phyloP scores from a whole-genome alignment of 2,329 filamentous ascomycete species.

The Calonectria pseudoturangicola region DNA sequence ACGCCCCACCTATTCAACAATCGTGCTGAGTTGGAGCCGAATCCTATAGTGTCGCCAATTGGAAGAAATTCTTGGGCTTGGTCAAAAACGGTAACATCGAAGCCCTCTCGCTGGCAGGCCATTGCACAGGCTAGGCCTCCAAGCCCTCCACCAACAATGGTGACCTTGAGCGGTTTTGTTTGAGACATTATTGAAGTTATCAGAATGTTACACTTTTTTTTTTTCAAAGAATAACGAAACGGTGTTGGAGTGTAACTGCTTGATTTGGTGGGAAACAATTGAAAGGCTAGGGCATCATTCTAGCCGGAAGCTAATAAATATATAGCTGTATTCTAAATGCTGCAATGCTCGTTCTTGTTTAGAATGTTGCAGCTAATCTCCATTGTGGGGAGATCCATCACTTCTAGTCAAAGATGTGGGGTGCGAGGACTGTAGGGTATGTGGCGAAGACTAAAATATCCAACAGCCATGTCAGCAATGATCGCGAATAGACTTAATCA shows the following conservation, averaged over 20 bases:
- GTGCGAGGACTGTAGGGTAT: neutral
- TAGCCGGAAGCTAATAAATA: too few relatives aligned
- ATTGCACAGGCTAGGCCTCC: conserved; percentile 1
- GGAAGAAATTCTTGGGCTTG: conserved; percentile 11
- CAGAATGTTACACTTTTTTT: too few relatives aligned
- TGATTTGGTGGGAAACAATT: too few relatives aligned
- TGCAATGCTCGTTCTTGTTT: too few relatives aligned
- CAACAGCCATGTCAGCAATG: too few relatives aligned
- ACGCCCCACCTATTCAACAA: neutral
- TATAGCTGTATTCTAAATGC: too few relatives aligned
- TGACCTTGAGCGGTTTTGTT: neutral
- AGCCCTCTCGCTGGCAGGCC: neutral
- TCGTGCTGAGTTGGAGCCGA: conserved; percentile 2
- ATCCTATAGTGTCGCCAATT: conserved; percentile 1
- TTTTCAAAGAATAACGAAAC: too few relatives aligned
- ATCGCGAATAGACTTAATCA: too few relatives aligned
- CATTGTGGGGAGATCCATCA: neutral
- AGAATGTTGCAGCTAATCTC: neutral
- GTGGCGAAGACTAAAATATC: too few relatives aligned
- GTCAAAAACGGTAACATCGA: neutral
- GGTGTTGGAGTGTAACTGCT: too few relatives aligned
- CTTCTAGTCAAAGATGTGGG: neutral
- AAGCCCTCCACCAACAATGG: conserved; percentile 9
- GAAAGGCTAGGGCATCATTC: too few relatives aligned
- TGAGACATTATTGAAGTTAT: neutral